Base-by-base conservation (phyloP, 805 yeast species). In the Starmerella davenportii region DNA sequence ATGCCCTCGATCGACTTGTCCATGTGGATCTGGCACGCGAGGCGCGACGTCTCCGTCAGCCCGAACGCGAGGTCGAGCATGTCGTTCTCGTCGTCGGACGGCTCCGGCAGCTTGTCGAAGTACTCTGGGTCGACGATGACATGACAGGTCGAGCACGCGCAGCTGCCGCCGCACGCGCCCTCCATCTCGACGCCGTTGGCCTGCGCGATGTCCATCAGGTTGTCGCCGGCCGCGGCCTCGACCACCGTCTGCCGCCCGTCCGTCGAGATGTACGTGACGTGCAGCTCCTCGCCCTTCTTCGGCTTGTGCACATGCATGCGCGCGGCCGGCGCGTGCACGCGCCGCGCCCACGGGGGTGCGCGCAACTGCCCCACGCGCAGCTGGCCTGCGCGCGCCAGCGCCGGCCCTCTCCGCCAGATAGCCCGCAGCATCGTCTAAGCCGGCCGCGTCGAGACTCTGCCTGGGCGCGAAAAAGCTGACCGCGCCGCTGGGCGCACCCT, bases 111-210 rank as follows among this genome's bases (percentile, higher is more conserved):
- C 36, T 63, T 70, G 54, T 90, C 98, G 60, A 82, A 90, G 56
- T 65, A 84, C 34, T 79, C 95, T 1, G 98, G 96, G 56, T 90
- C 98, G 30, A 90, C 84, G 37, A 90, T 87, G 38, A 90, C 76
- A 60, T 90, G 98, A 56, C 98, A 90, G 0, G 98, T 90, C 4
- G 95, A 84, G 57, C 98, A 90, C 1, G 98, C 98, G 65, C 98
- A 90, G 3, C 95, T 82, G 3, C 96, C 98, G 18, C 98, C 98
- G 60, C 98, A 90, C 0, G 98, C 98, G 34, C 81, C 66, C 57
- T 90, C 98, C 90, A 90, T 85, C 48, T 90, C 98, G 41, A 90
- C 59, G 51, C 85, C 78, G 54, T 85, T 61, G 3, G 90, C 92
- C 61, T 90, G 96, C 4, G 96, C 98, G 40, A 90, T 82, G 56